Evolutionary conservation across 768 basidiomycete genomes (phyloP), one percentile per base, ranked within the genome.

Genomic region (Lyophyllum atratum): DNA sequence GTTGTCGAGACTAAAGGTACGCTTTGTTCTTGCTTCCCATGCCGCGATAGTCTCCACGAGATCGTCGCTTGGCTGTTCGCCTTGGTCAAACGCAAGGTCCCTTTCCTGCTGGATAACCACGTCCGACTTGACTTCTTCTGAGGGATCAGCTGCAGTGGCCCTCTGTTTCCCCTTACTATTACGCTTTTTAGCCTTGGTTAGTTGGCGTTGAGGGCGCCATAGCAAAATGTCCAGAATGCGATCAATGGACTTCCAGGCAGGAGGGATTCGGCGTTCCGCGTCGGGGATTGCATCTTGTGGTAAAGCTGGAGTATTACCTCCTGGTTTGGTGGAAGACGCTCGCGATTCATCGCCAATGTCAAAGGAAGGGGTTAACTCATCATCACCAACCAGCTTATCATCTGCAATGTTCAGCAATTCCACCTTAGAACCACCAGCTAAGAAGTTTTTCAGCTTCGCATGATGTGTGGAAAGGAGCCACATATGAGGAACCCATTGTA

Each of bases 401-500:
- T 76, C 68, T 7, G 70, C 65, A 24, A 81, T 76, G 0, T 78
- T 75, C 8, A 92, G 72, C 44, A 95, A 75, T 34, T 85, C 78
- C 14, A 94, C 81, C 65, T 82, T 86, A 1, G 89, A 74, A 3
- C 94, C 93, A 14, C 79, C 76, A 9, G 69, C 62, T 37, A 95
- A 74, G 72, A 96, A 98, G 67, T 91, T 83, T 62, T 87, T 89
- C 56, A 97, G 73, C 66, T 87, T 92, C 11, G 70, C 66, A n/a
- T 73, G 67, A 50, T 84, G 77, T n/a, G 83, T 86, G 10, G 88
- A 83, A 28, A 86, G 75, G 1, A 97, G 76, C 93, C 93, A 98
- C 77, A 89, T 86, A 64, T 98, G 95, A 28, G 93, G 90, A 1
- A 97, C 93, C 95, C 95, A 98, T 68, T 89, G 81, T 11, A 83